Percentiles rank a stretch among this genome's conserved stretches.
Evolutionary conservation across 1,284 basidiomycete species (phyloP).

Genomic region (Apiotrichum akiyoshidainum): DNA sequence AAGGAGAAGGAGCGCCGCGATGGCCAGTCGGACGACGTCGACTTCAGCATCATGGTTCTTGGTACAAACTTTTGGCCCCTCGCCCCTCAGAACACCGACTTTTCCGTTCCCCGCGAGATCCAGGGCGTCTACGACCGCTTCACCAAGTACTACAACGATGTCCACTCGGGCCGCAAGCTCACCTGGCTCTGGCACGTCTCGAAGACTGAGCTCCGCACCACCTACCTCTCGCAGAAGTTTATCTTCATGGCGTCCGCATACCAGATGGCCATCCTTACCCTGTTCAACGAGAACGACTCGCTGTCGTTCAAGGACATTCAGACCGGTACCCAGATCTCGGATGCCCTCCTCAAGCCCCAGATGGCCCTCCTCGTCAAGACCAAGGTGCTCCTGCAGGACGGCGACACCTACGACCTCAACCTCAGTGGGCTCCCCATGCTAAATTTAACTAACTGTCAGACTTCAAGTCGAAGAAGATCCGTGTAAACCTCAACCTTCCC

Average conservation of each 20-base stretch:
- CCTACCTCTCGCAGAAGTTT: constrained; percentile 90
- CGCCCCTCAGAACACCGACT: constrained; percentile 75
- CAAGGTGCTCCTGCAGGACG: constrained; percentile 78
- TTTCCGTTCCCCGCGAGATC: constrained; percentile 85
- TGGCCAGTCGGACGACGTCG: constrained; percentile 62
- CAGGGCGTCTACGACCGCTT: constrained; percentile 85
- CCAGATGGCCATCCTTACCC: constrained; percentile 89
- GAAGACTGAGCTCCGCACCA: constrained; percentile 91
- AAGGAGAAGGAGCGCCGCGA: constrained; percentile 84
- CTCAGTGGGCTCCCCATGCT: constrained; percentile 46
- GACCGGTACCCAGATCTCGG: constrained; percentile 76
- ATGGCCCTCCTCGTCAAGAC: constrained; percentile 80
- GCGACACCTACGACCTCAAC: constrained; percentile 82
- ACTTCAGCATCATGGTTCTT: constrained; percentile 88
- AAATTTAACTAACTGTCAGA: constrained; percentile 43
- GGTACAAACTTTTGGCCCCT: constrained; percentile 97
- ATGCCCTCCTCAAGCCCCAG: constrained; percentile 80
- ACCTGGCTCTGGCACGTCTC: constrained; percentile 98
- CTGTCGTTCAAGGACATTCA: constrained; percentile 76
- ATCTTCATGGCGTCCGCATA: constrained; percentile 93
- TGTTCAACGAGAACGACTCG: constrained; percentile 89
- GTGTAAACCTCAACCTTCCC: constrained; percentile 84
- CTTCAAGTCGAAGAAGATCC: constrained; percentile 89
- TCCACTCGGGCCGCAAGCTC: constrained; percentile 72
- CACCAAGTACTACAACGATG: constrained; percentile 87